Base-by-base conservation (phyloP, 371 early-diverging fungal species). In the Lichtheimia ornata region DNA sequence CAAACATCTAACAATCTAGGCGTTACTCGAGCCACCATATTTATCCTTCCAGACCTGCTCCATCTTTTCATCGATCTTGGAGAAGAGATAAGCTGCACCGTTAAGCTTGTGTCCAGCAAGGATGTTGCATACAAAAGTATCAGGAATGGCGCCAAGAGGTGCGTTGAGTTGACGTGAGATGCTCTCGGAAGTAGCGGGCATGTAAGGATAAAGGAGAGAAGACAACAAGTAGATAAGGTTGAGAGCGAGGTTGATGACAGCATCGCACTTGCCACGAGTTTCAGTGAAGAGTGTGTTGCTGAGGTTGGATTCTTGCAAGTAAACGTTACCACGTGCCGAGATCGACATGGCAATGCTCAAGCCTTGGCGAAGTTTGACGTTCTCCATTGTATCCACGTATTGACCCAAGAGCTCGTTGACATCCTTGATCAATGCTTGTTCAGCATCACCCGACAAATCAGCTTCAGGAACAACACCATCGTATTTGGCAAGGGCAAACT, bases 301-400 rank as follows among this genome's bases (percentile, higher is more conserved):
- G 51, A 95, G 80, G 62, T 91, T 90, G 72, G 91, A 90, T 53
- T 91, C 92, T 77, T 99, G 99, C 42, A 99, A 81, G 74, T 97
- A 99, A 59, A 76, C 84, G 80, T 99, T 99, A 51, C 98, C 99
- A 45, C 91, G 87, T 6, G 91, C 89, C 24, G 96, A 95, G 59
- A 99, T 93, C 59, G 93, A 92, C 94, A 99, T 95, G 62, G 92
- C 93, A 42, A 85, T 70, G 59, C 84, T 75, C 35, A 99, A 79
- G n/a, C 87, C 99, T 17, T 81, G 71, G 59, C 95, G 87, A 44
- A 99, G 72, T 70, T 97, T 94, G 65, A 94, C 93, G 53, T 68
- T 76, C 56, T 98, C 96, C 83, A 99, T 72, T 25, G 83, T 67
- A 27, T 88, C 87, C 42, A 90, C 76, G 73, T 96, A 99, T 70